phyloP scores from a whole-genome alignment of 2,329 filamentous ascomycete species.

The Beauveria sp. region DNA sequence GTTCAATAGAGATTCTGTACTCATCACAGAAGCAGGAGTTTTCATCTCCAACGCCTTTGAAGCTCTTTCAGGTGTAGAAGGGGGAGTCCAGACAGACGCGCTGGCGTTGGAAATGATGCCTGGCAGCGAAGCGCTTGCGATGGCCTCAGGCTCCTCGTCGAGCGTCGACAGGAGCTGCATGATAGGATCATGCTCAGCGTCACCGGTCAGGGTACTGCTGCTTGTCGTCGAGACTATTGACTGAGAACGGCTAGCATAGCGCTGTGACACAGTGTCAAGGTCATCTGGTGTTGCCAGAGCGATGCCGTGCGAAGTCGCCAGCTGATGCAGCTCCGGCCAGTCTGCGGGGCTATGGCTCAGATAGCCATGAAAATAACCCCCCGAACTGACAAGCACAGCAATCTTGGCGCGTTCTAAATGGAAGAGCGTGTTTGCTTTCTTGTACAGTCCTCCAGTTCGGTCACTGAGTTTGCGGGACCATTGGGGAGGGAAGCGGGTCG shows the following conservation, averaged over 20 bases:
- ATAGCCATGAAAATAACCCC: neutral
- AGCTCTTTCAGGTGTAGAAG: neutral
- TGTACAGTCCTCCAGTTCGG: neutral
- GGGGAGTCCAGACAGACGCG: neutral
- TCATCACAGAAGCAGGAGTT: neutral
- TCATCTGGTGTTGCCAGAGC: neutral
- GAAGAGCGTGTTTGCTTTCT: slow-evolving; percentile 1
- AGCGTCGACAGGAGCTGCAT: neutral
- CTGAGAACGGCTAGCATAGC: neutral
- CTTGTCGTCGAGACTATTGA: neutral
- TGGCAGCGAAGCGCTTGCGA: neutral
- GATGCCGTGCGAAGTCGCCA: neutral
- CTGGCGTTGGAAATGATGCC: neutral
- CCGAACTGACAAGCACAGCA: neutral
- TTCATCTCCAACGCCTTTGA: neutral
- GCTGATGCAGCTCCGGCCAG: neutral
- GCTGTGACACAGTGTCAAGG: neutral
- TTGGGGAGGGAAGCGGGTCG: neutral
- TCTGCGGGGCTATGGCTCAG: neutral
- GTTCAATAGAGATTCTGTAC: neutral
- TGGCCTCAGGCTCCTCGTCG: neutral
- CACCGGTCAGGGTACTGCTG: neutral
- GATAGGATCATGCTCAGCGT: neutral
- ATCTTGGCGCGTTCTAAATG: neutral
- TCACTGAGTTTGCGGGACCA: neutral